phyloP scores from a whole-genome alignment of 306 rosid genomes.

The Corylus heterophylla region DNA sequence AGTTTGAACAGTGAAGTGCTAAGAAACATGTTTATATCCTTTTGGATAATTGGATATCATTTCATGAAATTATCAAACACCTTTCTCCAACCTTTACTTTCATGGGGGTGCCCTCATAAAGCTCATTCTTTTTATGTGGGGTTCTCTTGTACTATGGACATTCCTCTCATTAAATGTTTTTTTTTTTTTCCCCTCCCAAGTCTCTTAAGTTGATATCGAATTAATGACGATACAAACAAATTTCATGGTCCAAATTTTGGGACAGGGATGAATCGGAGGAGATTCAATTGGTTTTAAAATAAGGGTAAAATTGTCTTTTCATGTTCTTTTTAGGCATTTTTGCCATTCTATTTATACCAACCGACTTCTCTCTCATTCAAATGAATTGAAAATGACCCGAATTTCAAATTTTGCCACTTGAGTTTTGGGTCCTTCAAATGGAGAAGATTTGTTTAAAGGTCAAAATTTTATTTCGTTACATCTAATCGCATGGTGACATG shows the following conservation, averaged over 20 bases:
- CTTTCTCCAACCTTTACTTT: slow-evolving; percentile 1
- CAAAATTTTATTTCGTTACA: no score
- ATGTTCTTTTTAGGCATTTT: no score
- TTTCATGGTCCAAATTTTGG: not conserved
- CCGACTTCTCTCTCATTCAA: no score
- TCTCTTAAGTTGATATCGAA: not conserved
- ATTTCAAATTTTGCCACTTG: no score
- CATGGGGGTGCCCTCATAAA: not conserved
- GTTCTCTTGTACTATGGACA: not conserved
- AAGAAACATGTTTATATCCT: slow-evolving; percentile 21
- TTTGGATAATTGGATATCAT: slow-evolving; percentile 18
- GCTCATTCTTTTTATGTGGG: not conserved
- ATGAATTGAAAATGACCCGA: no score
- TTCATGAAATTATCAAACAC: slow-evolving; percentile 31
- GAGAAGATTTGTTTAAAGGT: no score
- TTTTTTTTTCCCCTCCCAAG: not conserved
- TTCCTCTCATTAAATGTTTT: not conserved
- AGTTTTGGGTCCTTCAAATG: no score
- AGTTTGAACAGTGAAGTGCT: slow-evolving; percentile 33
- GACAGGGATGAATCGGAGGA: no score
- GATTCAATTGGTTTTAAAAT: no score
- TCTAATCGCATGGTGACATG: no score
- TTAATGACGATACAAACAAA: not conserved
- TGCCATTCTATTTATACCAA: no score
- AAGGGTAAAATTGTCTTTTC: no score